These are phyloP conservation scores for Jacaranda mimosifolia DNA, from an alignment of 257 asterid species.

Conservation along the genomic window DNA sequence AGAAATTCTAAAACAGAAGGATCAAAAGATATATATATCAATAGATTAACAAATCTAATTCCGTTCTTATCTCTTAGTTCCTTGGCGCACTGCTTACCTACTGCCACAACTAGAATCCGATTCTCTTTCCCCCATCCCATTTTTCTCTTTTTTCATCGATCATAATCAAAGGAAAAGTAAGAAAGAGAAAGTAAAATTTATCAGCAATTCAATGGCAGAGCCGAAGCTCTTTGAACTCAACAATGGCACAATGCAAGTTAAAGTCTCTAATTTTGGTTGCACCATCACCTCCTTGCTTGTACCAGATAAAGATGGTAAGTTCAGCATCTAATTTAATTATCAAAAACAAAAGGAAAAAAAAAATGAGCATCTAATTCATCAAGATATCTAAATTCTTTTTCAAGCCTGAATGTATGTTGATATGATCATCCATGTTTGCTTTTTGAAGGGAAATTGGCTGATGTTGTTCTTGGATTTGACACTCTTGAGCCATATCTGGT, in stretches of 20 bases:
- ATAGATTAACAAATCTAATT: too few relatives aligned
- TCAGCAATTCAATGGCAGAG: constrained; percentile 62
- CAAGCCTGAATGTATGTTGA: constrained; percentile 1
- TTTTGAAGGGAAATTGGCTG: constrained; percentile 80
- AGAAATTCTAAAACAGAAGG: too few relatives aligned
- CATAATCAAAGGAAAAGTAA: too few relatives aligned
- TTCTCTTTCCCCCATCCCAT: too few relatives aligned
- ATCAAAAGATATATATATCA: too few relatives aligned
- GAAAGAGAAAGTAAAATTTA: too few relatives aligned
- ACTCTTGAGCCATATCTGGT: constrained; percentile 90
- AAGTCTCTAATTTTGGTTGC: constrained; percentile 85
- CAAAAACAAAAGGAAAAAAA: neutral
- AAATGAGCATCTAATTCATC: too few relatives aligned
- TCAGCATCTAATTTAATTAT: constrained; percentile 6
- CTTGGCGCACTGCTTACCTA: too few relatives aligned
- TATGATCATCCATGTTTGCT: constrained; percentile 12
- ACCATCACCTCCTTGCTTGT: constrained; percentile 86
- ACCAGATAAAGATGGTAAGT: constrained; percentile 83
- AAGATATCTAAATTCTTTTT: neutral
- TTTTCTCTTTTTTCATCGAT: too few relatives aligned
- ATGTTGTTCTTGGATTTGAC: constrained; percentile 98
- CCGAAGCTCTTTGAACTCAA: constrained; percentile 85
- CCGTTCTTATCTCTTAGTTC: too few relatives aligned
- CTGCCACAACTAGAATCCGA: too few relatives aligned
- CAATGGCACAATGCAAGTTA: constrained; percentile 80